Evolutionary conservation across 202 grass and related monocot species (phyloP), one percentile per base, ranked within the genome.

Genomic region (Dendrocalamus latiflorus): DNA sequence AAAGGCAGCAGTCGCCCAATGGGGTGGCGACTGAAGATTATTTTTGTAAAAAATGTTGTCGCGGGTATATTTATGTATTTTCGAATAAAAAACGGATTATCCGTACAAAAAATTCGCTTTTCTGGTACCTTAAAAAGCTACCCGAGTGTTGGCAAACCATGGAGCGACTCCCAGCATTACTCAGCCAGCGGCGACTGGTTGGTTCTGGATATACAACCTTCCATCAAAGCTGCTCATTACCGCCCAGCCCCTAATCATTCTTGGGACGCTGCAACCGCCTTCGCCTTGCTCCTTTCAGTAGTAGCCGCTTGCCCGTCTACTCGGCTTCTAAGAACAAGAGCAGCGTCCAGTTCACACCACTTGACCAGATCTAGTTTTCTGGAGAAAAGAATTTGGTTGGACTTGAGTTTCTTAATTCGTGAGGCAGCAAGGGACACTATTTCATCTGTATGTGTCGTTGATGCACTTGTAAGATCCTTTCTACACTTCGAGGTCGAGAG

Each of bases 131-230:
- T n/a, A n/a, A n/a, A n/a, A n/a, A n/a, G n/a, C n/a, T 99, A 95
- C 87, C 96, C 96, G 42, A 89, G 56, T 26, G 75, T 55, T 53
- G 93, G 89, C 66, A 86, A 95, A 61, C 77, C 87, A 86, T 99
- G 91, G 90, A 84, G 83, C 37, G 77, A 92, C 13, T 92, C 93
- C 0, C 77, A 95, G 47, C 96, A 95, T 83, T 99, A 95, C 76
- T 99, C 96, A 42, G 93, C 83, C 49, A 95, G 93, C 74, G 92
- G 96, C 43, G 83, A 99, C 86, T 99, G 96, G 96, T 70, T 99
- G 54, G 62, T 88, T 80, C 83, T 99, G 73, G 91, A 99, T 83
- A 75, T 99, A 79, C 76, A 87, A 54, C 92, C 89, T 58, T 81
- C 90, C 33, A 74, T 88, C 1, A 78, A 75, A 77, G 62, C 78